These are phyloP conservation scores for Aspergillus candidus DNA, from an alignment of 2,329 filamentous ascomycete genomes.

Conservation along the genomic window DNA sequence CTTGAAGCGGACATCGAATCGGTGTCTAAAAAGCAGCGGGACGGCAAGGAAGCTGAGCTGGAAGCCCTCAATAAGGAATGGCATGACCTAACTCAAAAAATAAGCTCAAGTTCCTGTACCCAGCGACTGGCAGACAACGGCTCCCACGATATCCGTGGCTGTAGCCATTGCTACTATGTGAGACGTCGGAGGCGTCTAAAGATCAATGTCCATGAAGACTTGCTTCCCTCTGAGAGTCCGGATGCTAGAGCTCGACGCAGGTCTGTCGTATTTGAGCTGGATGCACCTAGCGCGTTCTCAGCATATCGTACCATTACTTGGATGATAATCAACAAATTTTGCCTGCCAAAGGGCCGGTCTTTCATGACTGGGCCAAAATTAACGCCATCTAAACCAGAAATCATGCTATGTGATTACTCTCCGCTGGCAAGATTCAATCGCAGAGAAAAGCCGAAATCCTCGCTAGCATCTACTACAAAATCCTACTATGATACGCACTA, in stretches of 20 bases:
- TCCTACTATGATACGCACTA: constrained; percentile 48
- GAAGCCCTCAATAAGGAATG: constrained; percentile 28
- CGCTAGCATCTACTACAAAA: constrained; percentile 44
- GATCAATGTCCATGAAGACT: constrained; percentile 47
- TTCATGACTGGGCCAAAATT: constrained; percentile 11
- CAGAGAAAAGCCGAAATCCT: constrained; percentile 17
- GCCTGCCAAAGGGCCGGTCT: neutral
- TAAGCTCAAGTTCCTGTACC: constrained; percentile 29
- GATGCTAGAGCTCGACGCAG: constrained; percentile 16
- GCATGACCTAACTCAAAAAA: constrained; percentile 31
- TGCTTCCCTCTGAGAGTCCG: constrained; percentile 34
- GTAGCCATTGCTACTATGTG: constrained; percentile 42
- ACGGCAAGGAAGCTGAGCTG: constrained; percentile 39
- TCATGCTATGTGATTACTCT: constrained; percentile 29
- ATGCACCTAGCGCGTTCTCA: constrained; percentile 39
- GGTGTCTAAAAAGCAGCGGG: constrained; percentile 21
- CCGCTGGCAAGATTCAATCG: constrained; percentile 24
- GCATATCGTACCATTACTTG: constrained; percentile 51
- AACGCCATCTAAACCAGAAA: constrained; percentile 13
- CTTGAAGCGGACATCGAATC: constrained; percentile 33
- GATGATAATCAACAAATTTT: constrained; percentile 39
- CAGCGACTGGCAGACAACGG: constrained; percentile 19
- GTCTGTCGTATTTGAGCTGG: constrained; percentile 49
- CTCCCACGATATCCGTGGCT: constrained; percentile 31
- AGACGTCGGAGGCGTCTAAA: constrained; percentile 32